Evolutionary conservation across 2,329 filamentous ascomycete genomes (phyloP).

Genomic region (Hymenoscyphus scutula): DNA sequence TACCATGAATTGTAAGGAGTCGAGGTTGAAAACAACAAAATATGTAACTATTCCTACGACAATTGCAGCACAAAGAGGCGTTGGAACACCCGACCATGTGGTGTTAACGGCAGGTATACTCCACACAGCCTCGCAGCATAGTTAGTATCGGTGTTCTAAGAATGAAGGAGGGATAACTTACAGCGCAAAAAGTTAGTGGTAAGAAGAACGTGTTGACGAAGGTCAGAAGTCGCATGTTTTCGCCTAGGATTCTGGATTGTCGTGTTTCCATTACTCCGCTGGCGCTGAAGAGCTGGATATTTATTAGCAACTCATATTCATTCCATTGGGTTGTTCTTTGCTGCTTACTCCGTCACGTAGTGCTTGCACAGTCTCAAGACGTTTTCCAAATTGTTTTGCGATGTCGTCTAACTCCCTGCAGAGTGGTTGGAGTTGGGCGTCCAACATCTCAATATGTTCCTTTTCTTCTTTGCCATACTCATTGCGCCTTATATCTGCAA

Average conservation of each 20-base stretch:
- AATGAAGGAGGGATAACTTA: background rate
- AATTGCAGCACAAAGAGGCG: background rate
- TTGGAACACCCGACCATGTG: background rate
- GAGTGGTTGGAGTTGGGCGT: background rate
- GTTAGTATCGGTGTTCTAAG: background rate
- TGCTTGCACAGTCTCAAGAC: background rate
- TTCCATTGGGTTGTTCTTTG: background rate
- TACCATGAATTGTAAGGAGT: background rate
- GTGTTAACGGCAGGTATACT: background rate
- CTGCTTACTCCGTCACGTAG: background rate
- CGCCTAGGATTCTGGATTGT: conserved; percentile 34
- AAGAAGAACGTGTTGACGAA: conserved; percentile 8
- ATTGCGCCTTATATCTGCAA: background rate
- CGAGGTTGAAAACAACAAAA: conserved; percentile 2
- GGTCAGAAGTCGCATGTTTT: conserved; percentile 5
- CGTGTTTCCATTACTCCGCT: conserved; percentile 34
- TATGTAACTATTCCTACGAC: background rate
- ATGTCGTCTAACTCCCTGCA: background rate
- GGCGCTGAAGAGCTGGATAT: conserved; percentile 28
- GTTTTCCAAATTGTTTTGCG: background rate
- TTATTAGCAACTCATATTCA: background rate
- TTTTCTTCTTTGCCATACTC: background rate
- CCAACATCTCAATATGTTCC: background rate
- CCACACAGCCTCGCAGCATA: background rate
- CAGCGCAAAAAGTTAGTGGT: background rate